A percentile compares a stretch with the other conserved stretches of the same genome.
phyloP scores from a whole-genome alignment of 164 flowering plant genomes.

The Sedum album region DNA sequence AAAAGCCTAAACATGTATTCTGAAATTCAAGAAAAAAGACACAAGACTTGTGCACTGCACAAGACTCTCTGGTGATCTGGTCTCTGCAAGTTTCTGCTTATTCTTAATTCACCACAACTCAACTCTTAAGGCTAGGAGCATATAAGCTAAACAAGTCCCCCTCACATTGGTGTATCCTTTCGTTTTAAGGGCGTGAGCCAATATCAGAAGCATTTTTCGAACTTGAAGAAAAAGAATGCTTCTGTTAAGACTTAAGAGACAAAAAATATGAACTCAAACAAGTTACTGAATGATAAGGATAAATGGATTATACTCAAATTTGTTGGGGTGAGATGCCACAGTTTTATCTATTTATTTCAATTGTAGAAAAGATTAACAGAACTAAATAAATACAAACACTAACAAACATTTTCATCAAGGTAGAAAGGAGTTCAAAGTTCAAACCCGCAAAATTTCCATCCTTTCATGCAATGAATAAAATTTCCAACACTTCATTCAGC shows the following conservation, averaged over 20 bases:
- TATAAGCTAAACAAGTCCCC: not conserved
- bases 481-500: not conserved
- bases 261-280: not conserved
- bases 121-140: not conserved
- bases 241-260: not conserved
- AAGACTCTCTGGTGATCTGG: not conserved
- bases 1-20: not conserved
- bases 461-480: not conserved
- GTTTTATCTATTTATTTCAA: no score
- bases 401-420: not conserved
- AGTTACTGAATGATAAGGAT: not conserved
- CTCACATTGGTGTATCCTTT: not conserved
- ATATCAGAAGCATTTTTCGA: no score
- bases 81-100: not conserved
- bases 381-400: not conserved
- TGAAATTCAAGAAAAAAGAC: not conserved
- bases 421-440: not conserved
- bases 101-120: not conserved
- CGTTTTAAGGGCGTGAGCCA: no score
- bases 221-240: not conserved
- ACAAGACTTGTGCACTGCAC: not conserved
- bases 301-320: not conserved
- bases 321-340: not conserved
- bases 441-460: not conserved
- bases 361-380: not conserved